Evolutionary conservation across 2,329 filamentous ascomycete species (phyloP).

Genomic region (Hypoxylon sp.): DNA sequence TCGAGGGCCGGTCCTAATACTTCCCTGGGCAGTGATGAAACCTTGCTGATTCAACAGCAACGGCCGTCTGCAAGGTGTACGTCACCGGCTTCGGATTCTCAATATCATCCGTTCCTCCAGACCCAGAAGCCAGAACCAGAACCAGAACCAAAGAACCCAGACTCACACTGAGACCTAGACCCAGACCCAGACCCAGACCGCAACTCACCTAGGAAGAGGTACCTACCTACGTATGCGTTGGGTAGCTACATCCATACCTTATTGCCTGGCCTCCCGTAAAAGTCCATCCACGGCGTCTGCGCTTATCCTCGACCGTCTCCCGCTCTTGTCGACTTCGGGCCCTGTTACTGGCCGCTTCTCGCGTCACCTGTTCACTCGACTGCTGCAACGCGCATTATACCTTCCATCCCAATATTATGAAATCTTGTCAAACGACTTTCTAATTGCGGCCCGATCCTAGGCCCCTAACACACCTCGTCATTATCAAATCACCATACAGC

Average conservation of each 20-base stretch:
- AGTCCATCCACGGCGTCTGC: slow-evolving; percentile 23
- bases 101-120: slow-evolving; percentile 36
- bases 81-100: slow-evolving; percentile 39
- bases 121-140: slow-evolving; percentile 11
- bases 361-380: slow-evolving; percentile 35
- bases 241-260: slow-evolving; percentile 39
- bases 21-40: slow-evolving; percentile 35
- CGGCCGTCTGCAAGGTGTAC: slow-evolving; percentile 39
- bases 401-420: slow-evolving; percentile 27
- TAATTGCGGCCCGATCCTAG: slow-evolving; percentile 43
- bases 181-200: slow-evolving; percentile 28
- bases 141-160: slow-evolving; percentile 6
- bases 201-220: slow-evolving; percentile 41
- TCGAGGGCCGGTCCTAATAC: slow-evolving; percentile 22
- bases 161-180: slow-evolving; percentile 9
- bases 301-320: slow-evolving; percentile 21
- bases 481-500: slow-evolving; percentile 16
- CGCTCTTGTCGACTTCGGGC: slow-evolving; percentile 17
- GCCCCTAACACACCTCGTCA: slow-evolving; percentile 12
- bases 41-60: slow-evolving; percentile 34
- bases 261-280: slow-evolving; percentile 16
- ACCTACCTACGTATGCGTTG: slow-evolving; percentile 21
- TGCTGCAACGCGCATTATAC: slow-evolving; percentile 33
- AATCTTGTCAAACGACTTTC: slow-evolving; percentile 19
- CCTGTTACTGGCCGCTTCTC: slow-evolving; percentile 38